These are phyloP conservation scores for Prunus dulcis DNA, from an alignment of 306 rosid genomes.

Conservation along the genomic window DNA sequence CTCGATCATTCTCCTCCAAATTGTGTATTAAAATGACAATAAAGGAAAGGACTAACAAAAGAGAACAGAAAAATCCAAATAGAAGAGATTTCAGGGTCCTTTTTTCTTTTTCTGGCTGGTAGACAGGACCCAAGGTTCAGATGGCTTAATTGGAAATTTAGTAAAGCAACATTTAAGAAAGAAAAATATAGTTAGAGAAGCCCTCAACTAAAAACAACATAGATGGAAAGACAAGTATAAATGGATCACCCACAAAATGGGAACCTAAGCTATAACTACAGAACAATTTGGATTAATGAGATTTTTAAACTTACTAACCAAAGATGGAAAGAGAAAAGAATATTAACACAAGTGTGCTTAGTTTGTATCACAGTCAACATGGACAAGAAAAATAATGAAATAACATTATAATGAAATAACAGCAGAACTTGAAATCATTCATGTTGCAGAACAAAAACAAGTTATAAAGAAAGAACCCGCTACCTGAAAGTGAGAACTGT, in stretches of 20 bases:
- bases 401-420: neutral
- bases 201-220: neutral
- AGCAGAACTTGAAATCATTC: conserved; percentile 2
- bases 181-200: neutral
- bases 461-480: neutral
- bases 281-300: neutral
- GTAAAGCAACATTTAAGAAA: neutral
- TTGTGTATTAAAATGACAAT: neutral
- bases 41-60: neutral
- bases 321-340: neutral
- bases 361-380: neutral
- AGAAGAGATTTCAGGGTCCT: neutral
- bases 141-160: neutral
- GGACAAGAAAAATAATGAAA: neutral
- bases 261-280: neutral
- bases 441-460: neutral
- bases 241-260: neutral
- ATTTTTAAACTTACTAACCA: neutral
- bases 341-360: neutral
- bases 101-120: neutral
- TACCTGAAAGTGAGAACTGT: conserved; percentile 84
- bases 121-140: neutral
- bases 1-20: neutral
- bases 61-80: neutral
- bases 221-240: neutral